Evolutionary conservation across 495 filamentous ascomycete genomes (phyloP).

Genomic region (Ramalina intermedia): DNA sequence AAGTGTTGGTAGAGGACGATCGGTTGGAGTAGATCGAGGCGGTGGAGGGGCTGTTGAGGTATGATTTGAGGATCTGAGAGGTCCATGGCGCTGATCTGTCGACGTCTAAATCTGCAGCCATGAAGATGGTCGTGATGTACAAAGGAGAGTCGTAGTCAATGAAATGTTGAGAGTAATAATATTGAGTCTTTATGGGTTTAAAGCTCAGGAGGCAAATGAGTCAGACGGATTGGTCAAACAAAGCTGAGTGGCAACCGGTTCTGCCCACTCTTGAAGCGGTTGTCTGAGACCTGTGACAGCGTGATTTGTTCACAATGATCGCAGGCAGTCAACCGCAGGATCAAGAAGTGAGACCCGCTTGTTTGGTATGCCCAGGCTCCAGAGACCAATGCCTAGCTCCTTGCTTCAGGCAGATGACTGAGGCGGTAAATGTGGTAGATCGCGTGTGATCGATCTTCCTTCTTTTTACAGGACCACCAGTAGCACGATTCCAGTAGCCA

Average conservation of each 20-base stretch:
- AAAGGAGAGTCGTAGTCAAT: neutral
- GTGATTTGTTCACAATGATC: neutral
- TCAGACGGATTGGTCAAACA: neutral
- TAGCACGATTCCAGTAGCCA: slow-evolving; percentile 16
- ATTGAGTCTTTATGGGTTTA: neutral
- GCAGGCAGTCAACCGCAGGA: neutral
- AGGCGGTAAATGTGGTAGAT: slow-evolving; percentile 1
- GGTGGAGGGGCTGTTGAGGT: slow-evolving; percentile 53
- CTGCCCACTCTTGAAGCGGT: neutral
- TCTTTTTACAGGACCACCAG: slow-evolving; percentile 6
- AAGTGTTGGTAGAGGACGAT: slow-evolving; percentile 53
- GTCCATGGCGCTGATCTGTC: slow-evolving; percentile 11
- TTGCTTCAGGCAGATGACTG: slow-evolving; percentile 5
- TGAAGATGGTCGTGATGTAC: slow-evolving; percentile 1
- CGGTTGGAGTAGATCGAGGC: slow-evolving; percentile 56
- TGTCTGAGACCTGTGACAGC: neutral
- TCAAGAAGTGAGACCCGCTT: neutral
- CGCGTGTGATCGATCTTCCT: neutral
- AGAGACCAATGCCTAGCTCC: neutral
- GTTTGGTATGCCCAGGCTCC: neutral
- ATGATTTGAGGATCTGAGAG: slow-evolving; percentile 7
- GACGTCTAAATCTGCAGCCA: slow-evolving; percentile 10
- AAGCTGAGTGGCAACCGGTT: neutral
- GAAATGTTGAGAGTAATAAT: neutral
- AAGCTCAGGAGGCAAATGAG: slow-evolving; percentile 4